Base-by-base conservation (phyloP, 257 asterid species). In the Nicotiana knightiana region DNA sequence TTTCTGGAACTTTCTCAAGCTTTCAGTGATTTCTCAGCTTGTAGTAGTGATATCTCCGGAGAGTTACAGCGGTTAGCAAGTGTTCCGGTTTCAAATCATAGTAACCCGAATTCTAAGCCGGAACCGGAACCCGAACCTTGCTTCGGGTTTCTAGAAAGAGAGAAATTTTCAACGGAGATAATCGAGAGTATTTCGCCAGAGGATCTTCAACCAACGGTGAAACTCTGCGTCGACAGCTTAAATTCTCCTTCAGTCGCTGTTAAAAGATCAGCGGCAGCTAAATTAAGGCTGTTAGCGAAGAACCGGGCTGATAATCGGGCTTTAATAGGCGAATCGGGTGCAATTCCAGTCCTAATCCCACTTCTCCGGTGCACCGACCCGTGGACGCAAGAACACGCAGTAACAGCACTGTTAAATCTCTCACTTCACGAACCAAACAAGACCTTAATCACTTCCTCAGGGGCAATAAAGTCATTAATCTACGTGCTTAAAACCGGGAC, bases 21-120 rank as follows among this genome's bases (percentile, higher is more conserved):
- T 6, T 91, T 93, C 86, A 92, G 97, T 61, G 96, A 92, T 81
- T 91, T 94, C 85, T 92, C 99, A 5, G 94, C 92, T 67, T 96
- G 92, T 90, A 92, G 97, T 76, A 96, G 97, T 77, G 98, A 96
- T 63, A 94, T 96, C 26, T 94, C 99, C 46, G 94, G 97, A 16
- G 99, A 96, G 89, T 89, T 96, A 43, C 97, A 94, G 80, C 96
- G 97, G 6, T 92, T 96, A 32, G 97, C 99, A 0, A 65, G 68
- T 67, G 76, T 89, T 10, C 94, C 93, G 0, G 90, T 85, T 57
- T 93, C 92, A 3, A 87, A 86, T 70, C 83, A 83, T 63, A 53
- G 2, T n/a, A 15, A 5, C 18, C 63, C 83, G 71, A 70, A 32
- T 4, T 59, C 73, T 9, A 84, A 77, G 9, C 67, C 70, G 35